phyloP scores from a whole-genome alignment of 306 rosid species.

The Alnus glutinosa region DNA sequence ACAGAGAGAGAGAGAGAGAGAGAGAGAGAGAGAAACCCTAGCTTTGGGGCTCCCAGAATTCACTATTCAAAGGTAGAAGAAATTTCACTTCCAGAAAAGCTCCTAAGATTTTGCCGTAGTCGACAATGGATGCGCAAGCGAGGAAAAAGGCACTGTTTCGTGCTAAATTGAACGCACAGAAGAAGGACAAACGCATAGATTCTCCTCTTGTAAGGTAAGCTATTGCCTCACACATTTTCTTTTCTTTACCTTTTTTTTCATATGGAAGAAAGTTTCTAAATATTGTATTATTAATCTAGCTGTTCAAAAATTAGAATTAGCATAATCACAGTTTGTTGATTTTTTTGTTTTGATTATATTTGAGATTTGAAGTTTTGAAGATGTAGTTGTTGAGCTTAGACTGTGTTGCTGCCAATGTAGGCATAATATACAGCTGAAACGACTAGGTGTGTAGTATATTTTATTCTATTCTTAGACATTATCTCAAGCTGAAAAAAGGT shows the following conservation, averaged over 20 bases:
- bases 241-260: background rate
- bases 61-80: background rate
- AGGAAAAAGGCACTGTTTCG: constrained; percentile 71
- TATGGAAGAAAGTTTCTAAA: background rate
- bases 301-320: background rate
- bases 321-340: background rate
- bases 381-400: background rate
- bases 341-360: background rate
- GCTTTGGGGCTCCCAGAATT: too few relatives aligned
- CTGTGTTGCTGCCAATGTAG: background rate
- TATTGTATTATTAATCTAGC: background rate
- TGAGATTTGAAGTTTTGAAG: background rate
- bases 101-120: background rate
- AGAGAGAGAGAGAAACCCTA: too few relatives aligned
- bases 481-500: background rate
- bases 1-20: too few relatives aligned
- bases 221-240: background rate
- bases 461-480: background rate
- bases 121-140: constrained; percentile 48
- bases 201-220: constrained; percentile 78
- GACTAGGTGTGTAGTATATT: background rate
- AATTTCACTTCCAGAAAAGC: background rate
- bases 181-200: constrained; percentile 80
- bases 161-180: constrained; percentile 74
- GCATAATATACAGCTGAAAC: background rate